Evolutionary conservation across 2,329 filamentous ascomycete species (phyloP), one percentile per base, ranked within the genome.

Genomic region (Achaetomium macrosporum): DNA sequence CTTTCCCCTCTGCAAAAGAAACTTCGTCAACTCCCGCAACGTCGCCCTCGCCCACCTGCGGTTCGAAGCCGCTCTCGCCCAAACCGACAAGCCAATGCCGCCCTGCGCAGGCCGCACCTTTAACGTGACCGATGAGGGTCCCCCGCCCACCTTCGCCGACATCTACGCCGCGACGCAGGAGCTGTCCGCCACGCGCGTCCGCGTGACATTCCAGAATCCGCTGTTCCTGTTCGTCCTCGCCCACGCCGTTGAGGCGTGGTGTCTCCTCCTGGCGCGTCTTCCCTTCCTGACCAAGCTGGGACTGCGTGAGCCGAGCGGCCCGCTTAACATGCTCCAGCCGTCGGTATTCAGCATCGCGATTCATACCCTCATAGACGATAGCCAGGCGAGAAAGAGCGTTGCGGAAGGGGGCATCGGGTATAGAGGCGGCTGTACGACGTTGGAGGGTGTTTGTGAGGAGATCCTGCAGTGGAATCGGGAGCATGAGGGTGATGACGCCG

Each of bases 41-140:
- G 74, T 78, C 54, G 76, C 77, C 10, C 65, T 80, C 16, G 77
- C 73, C 5, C 78, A 82, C 58, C 67, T 81, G 4, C 67, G 73
- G 20, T 76, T 77, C 63, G 78, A 81, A 63, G 70, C 72, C 16
- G 74, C 74, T 6, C 70, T 83, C 1, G 65, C 69, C 46, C 41
- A 67, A 16, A 65, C 70, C 42, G 64, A 56, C 4, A 61, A 62
- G 60, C 57, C 57, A 50, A 63, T 64, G 64, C 72, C 61, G 12
- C 46, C 42, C 40, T 69, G 68, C 47, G 69, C 71, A 10, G 77
- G 76, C 29, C 69, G 74, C 35, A 70, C 77, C 13, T 81, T 76
- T 60, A 62, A 71, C 37, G 70, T 82, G 19, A 77, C 75, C 2
- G 78, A 82, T 45, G 68, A 67, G 1, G 76, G 75, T 29, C 71